Conservation (phyloP, 1,284 basidiomycete genomes). For the Cutaneotrichosporon sp. region DNA sequence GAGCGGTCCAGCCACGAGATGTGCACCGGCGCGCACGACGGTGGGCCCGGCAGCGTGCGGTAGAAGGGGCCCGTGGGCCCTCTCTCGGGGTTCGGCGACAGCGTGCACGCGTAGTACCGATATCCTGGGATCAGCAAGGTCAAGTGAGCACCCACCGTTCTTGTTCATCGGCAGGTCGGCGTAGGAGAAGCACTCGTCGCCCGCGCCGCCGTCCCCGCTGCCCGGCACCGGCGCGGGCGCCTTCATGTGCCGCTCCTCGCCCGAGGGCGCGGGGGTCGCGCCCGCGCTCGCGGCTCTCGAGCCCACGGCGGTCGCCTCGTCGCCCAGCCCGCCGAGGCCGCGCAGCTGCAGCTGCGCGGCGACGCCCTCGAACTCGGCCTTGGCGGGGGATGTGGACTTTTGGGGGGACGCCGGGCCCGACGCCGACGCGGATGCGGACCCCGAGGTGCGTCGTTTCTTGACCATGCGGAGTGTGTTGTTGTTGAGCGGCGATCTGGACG, state of each 20-base stretch:
- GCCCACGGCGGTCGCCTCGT: neutral
- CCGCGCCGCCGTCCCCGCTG: constrained; percentile 41
- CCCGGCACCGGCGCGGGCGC: constrained; percentile 34
- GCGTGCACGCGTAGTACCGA: constrained; percentile 55
- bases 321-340: neutral
- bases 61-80: constrained; percentile 44
- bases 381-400: constrained; percentile 1
- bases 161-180: constrained; percentile 51
- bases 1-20: constrained; percentile 59
- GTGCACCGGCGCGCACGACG: constrained; percentile 44
- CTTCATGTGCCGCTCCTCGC: constrained; percentile 25
- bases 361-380: neutral
- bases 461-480: neutral
- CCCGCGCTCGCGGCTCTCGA: constrained; percentile 12
- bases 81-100: constrained; percentile 45
- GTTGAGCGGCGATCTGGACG: neutral
- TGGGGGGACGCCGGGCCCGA: neutral
- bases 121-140: constrained; percentile 34
- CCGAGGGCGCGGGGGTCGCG: constrained; percentile 26
- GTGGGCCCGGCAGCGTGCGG: constrained; percentile 44
- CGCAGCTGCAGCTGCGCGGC: neutral
- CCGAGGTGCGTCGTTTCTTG: constrained; percentile 3
- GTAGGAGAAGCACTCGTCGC: constrained; percentile 52
- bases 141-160: constrained; percentile 28
- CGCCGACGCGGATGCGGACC: constrained; percentile 8